Percentiles rank a stretch among this genome's conserved stretches.
These are phyloP conservation scores for Allantophomopsis cytisporea DNA, from an alignment of 2,329 filamentous ascomycete species.

Conservation along the genomic window DNA sequence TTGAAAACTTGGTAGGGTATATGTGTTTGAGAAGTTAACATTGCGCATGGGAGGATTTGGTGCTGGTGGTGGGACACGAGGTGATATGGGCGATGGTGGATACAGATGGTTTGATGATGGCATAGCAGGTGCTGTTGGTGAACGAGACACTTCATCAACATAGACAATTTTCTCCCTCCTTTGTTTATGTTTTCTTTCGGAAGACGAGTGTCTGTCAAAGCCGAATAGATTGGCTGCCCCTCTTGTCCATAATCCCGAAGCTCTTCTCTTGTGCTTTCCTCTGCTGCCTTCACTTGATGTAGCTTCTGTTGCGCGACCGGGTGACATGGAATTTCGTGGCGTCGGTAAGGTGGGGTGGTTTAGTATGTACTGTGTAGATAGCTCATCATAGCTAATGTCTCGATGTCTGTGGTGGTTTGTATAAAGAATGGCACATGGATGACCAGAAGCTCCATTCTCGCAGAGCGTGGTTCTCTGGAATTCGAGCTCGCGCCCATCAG, in stretches of 20 bases:
- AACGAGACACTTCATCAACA: not conserved
- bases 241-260: no score
- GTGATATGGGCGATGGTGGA: no score
- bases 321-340: conserved; percentile 11
- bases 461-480: conserved; percentile 23
- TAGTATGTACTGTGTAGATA: conserved; percentile 21
- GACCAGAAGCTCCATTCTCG: conserved; percentile 21
- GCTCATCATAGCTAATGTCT: conserved; percentile 20
- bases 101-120: no score
- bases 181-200: not conserved
- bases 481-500: conserved; percentile 26
- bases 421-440: conserved; percentile 26
- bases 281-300: no score
- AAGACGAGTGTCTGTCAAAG: not conserved
- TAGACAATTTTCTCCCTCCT: not conserved
- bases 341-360: conserved; percentile 20
- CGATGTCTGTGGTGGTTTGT: conserved; percentile 27
- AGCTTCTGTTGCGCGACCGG: not conserved
- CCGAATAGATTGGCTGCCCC: not conserved
- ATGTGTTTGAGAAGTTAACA: not conserved
- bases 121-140: not conserved
- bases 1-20: no score
- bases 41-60: not conserved
- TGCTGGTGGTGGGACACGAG: not conserved
- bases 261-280: no score